Percentiles rank a stretch among this genome's conserved stretches.
Conservation (phyloP, 2,329 filamentous ascomycete genomes). For the Drechmeria coniospora region DNA sequence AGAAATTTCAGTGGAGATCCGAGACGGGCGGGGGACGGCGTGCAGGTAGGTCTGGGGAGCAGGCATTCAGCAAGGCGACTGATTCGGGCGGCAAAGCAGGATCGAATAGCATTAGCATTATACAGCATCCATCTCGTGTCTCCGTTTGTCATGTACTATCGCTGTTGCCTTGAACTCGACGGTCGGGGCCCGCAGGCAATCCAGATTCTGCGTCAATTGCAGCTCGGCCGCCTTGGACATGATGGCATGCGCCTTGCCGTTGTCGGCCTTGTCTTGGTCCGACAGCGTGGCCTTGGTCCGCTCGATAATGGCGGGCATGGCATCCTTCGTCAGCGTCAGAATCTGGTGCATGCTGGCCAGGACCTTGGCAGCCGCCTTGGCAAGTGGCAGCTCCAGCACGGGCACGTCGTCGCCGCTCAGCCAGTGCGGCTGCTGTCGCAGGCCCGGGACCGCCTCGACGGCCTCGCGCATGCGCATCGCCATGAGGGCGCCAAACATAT, state of each 20-base stretch:
- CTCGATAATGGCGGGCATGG: constrained; percentile 38
- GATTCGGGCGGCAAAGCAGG: too few relatives aligned
- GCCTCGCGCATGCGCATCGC: constrained; percentile 80
- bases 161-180: constrained; percentile 45
- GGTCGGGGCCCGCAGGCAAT: constrained; percentile 49
- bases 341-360: constrained; percentile 86
- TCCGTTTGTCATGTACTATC: constrained; percentile 13
- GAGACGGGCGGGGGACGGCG: too few relatives aligned
- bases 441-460: constrained; percentile 28
- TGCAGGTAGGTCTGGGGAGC: too few relatives aligned
- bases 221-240: constrained; percentile 80
- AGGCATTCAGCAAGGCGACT: too few relatives aligned
- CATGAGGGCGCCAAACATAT: constrained; percentile 94
- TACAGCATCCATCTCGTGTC: constrained; percentile 2
- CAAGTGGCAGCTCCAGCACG: constrained; percentile 62
- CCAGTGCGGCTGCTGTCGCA: constrained; percentile 52
- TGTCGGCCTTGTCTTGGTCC: constrained; percentile 28
- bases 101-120: too few relatives aligned
- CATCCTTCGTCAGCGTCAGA: constrained; percentile 50
- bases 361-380: constrained; percentile 71
- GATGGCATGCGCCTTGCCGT: constrained; percentile 48
- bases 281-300: constrained; percentile 25
- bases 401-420: constrained; percentile 56
- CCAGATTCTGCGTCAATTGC: constrained; percentile 60
- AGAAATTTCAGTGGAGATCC: too few relatives aligned